Evolutionary conservation across 2,329 filamentous ascomycete genomes (phyloP).

Genomic region (Mycosphaerella sp.): DNA sequence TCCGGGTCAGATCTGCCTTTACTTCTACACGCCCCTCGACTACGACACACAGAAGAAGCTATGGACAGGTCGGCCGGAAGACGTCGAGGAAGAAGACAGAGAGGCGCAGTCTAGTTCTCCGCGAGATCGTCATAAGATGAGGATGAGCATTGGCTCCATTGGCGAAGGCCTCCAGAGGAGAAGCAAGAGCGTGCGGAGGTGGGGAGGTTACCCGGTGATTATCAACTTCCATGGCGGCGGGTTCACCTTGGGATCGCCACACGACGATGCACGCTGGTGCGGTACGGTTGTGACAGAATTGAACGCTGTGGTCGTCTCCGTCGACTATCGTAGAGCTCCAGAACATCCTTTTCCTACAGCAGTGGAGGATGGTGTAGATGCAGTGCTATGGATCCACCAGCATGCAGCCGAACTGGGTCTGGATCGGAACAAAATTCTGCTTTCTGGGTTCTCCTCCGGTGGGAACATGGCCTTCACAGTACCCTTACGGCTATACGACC

Average conservation of each 20-base stretch:
- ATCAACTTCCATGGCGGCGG: conserved; percentile 61
- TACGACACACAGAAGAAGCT: conserved; percentile 41
- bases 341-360: conserved; percentile 57
- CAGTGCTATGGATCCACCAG: conserved; percentile 52
- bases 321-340: conserved; percentile 56
- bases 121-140: conserved; percentile 19
- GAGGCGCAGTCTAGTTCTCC: conserved; percentile 11
- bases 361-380: conserved; percentile 58
- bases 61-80: conserved; percentile 17
- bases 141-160: conserved; percentile 24
- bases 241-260: conserved; percentile 54
- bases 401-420: conserved; percentile 52
- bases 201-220: conserved; percentile 47
- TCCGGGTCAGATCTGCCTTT: conserved; percentile 46
- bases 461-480: conserved; percentile 58
- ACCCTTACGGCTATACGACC: conserved; percentile 51
- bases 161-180: conserved; percentile 21
- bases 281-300: conserved; percentile 50
- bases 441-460: conserved; percentile 58
- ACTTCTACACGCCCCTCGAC: conserved; percentile 55
- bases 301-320: conserved; percentile 53
- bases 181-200: conserved; percentile 34
- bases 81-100: conserved; percentile 13
- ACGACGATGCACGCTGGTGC: conserved; percentile 57
- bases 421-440: conserved; percentile 51